Evolutionary conservation across 2,329 filamentous ascomycete species (phyloP).

Genomic region (Alternaria burnsii): DNA sequence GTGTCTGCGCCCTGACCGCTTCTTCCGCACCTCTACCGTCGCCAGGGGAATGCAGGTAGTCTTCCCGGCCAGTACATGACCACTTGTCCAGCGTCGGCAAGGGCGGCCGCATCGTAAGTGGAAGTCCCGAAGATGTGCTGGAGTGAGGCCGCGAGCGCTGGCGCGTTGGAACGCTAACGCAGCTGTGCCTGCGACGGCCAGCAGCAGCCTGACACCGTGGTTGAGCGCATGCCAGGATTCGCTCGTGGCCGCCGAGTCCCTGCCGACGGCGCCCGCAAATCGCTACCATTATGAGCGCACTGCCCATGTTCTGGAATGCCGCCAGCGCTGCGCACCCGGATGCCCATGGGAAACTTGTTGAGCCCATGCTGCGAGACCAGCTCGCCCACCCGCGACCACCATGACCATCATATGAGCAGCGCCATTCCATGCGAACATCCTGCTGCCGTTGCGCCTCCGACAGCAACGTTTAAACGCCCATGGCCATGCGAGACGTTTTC

Average conservation of each 20-base stretch:
- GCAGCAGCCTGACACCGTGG: slow-evolving; percentile 19
- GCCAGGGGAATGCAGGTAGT: slow-evolving; percentile 36
- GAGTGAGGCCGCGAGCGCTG: slow-evolving; percentile 3
- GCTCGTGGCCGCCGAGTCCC: slow-evolving; percentile 25
- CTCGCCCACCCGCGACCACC: neutral
- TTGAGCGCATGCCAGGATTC: slow-evolving; percentile 14
- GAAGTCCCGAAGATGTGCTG: slow-evolving; percentile 12
- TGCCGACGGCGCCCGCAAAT: slow-evolving; percentile 30
- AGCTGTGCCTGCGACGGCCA: slow-evolving; percentile 18
- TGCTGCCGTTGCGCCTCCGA: slow-evolving; percentile 1
- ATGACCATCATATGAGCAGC: neutral
- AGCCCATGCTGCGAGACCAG: neutral
- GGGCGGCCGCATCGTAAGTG: slow-evolving; percentile 25
- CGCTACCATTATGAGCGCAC: slow-evolving; percentile 21
- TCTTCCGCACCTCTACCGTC: slow-evolving; percentile 28
- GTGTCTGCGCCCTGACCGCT: slow-evolving; percentile 35
- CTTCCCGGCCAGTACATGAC: neutral
- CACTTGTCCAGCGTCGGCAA: slow-evolving; percentile 28
- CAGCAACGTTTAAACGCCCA: slow-evolving; percentile 12
- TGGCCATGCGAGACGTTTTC: slow-evolving; percentile 14
- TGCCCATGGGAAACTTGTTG: slow-evolving; percentile 7
- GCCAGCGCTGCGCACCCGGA: neutral
- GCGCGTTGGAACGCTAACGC: slow-evolving; percentile 18
- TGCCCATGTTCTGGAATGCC: slow-evolving; percentile 34
- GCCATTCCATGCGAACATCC: slow-evolving; percentile 2